A percentile compares a stretch with the other conserved stretches of the same genome.
Evolutionary conservation across 2,329 filamentous ascomycete species (phyloP).

Genomic region (Neurospora sp.): DNA sequence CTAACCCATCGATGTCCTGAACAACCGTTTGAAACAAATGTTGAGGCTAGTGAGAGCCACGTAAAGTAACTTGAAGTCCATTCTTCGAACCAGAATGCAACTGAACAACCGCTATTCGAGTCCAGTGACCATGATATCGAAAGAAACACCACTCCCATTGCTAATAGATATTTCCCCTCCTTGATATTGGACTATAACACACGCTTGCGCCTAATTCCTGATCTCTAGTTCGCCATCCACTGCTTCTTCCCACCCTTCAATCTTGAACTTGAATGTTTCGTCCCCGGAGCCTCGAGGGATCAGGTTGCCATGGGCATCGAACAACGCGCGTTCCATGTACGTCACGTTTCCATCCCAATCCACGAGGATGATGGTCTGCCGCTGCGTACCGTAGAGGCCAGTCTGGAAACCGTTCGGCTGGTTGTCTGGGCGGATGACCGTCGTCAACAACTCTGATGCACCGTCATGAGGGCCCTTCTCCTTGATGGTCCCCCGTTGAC

Average conservation of each 20-base stretch:
- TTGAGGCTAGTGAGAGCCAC: not conserved
- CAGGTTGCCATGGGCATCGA: constrained; percentile 45
- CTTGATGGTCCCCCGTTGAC: constrained; percentile 23
- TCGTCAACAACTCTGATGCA: constrained; percentile 23
- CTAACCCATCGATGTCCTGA: not conserved
- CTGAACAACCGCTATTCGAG: not conserved
- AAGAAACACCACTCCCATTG: not conserved
- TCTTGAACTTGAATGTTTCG: constrained; percentile 42
- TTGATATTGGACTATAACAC: not conserved
- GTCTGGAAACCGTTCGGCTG: constrained; percentile 36
- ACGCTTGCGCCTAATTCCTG: not conserved
- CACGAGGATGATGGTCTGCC: constrained; percentile 52
- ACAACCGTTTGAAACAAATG: not conserved
- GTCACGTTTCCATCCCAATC: constrained; percentile 53
- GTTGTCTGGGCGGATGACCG: constrained; percentile 23
- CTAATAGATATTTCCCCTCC: not conserved
- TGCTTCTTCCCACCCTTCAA: constrained; percentile 39
- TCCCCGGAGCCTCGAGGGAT: constrained; percentile 46
- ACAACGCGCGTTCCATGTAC: constrained; percentile 49
- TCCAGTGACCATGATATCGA: not conserved
- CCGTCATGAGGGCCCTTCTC: constrained; percentile 20
- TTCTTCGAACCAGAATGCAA: not conserved
- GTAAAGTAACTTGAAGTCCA: not conserved
- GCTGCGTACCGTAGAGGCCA: constrained; percentile 54
- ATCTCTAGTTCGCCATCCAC: not conserved